A percentile compares a stretch with the other conserved stretches of the same genome.
phyloP scores from a whole-genome alignment of 768 basidiomycete genomes.

The Grammothele lineata region DNA sequence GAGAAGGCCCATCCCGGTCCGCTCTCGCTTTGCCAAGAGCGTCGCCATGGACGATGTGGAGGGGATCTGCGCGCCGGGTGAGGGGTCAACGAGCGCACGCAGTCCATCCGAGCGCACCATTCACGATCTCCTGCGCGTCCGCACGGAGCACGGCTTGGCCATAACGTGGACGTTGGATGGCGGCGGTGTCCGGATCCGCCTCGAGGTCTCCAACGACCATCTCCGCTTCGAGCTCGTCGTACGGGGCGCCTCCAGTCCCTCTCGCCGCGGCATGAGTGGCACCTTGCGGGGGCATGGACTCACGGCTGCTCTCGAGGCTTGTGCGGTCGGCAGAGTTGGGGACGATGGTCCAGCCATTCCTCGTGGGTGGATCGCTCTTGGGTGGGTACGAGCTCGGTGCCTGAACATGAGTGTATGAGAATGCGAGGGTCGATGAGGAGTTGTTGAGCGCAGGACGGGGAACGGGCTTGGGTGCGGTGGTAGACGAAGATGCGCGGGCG shows the following conservation, averaged over 20 bases:
- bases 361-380: conserved; percentile 45
- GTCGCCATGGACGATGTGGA: conserved; percentile 43
- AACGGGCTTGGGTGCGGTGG: conserved; percentile 51
- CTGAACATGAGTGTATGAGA: conserved; percentile 77
- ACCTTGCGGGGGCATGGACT: conserved; percentile 20
- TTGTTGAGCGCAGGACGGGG: conserved; percentile 43
- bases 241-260: conserved; percentile 29
- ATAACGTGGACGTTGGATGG: conserved; percentile 36
- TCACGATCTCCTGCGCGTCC: conserved; percentile 72
- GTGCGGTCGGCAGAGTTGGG: conserved; percentile 34
- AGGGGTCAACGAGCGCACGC: conserved; percentile 22
- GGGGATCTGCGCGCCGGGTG: conserved; percentile 45
- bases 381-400: conserved; percentile 75
- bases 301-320: conserved; percentile 22
- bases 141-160: conserved; percentile 50
- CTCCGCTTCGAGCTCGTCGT: conserved; percentile 70
- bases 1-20: conserved; percentile 1
- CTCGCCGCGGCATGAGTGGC: too few relatives aligned
- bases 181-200: conserved; percentile 38
- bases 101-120: conserved; percentile 45
- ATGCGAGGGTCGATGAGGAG: conserved; percentile 67
- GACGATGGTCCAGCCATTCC: conserved; percentile 74
- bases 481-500: conserved; percentile 23
- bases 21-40: conserved; percentile 1
- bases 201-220: conserved; percentile 79